Evolutionary conservation across 768 basidiomycete species (phyloP), one percentile per base, ranked within the genome.

Genomic region (Rhizopogon roseolus): DNA sequence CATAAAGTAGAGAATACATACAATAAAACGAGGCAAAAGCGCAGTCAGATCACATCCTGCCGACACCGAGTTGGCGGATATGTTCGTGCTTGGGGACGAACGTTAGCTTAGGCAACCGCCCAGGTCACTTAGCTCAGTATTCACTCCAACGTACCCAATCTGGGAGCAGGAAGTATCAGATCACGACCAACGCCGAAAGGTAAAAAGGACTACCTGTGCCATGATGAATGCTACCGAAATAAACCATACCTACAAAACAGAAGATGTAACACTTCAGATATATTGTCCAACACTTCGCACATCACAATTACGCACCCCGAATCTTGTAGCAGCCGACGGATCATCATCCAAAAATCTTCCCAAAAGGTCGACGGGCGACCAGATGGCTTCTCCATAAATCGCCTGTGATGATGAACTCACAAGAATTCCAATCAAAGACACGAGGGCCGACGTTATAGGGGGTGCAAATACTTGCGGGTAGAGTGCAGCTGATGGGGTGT

Each of bases 31-130:
- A 52, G 91, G 90, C 59, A 82, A 75, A 29, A 92, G 76, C 3
- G 89, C 82, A 1, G 89, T 92, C 60, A 93, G 68, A 66, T 93
- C 90, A 62, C 88, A 90, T 13, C 91, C 89, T 4, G 90, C 89
- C 41, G 84, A 86, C 63, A 92, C 81, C 5, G 86, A 85, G 71
- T 93, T 92, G 29, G 89, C 90, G 9, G 88, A 86, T 61, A 89
- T 86, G 66, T 89, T 91, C 29, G 86, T 88, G 16, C 84, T 86
- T 58, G 53, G 53, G 53, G 50, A 51, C 51, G 17, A 27, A 57
- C 57, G 53, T 29, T 29, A 48, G 10, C 44, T 6, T 45, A 45
- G 43, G 41, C 34, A 42, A 14, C 41, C 42, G 51, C 56, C 37
- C 61, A 54, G 57, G 14, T 19, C 13, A 61, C 54, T 62, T 66